Evolutionary conservation across 2,329 filamentous ascomycete genomes (phyloP), one percentile per base, ranked within the genome.

Genomic region (Apiospora phragmitis): DNA sequence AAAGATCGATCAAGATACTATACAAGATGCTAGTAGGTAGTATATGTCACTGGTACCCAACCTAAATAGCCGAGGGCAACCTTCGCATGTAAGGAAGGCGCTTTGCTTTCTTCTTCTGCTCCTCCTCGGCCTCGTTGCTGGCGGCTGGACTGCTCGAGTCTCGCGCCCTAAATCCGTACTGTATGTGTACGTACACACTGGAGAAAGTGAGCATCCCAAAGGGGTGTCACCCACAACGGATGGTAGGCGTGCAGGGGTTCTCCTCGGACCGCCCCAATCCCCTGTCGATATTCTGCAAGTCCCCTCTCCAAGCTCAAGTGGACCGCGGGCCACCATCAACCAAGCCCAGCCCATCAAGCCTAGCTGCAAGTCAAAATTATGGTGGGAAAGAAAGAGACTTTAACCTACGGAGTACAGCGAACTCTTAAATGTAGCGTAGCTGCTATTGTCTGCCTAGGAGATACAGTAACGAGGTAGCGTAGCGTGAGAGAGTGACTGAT

Each of bases 281-380:
- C 65, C 45, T 67, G 65, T 67, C 42, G 26, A 35, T 35, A 67
- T 47, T 67, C 65, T 67, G 65, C 42, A 47, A 43, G 47, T 67
- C 65, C 65, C 45, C 65, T 47, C 21, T 14, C 65, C 65, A 47
- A 35, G 65, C 59, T 26, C 11, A 41, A 67, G 65, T 67, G 65
- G 65, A 67, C 45, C 65, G 42, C 65, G 65, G 65, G 65, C 65
- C 42, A 67, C 65, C 26, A n/a, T 14, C 47, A n/a, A 62, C 55
- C 32, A 18, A 38, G 32, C 21, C 51, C 51, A 59, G 51, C 51
- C 51, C 51, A 59, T 16, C 49, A 55, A 43, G 65, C 45, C 65
- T 42, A 35, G 42, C 65, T 67, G 42, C 65, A 67, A 35, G 65
- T 47, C 65, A 47, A 67, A 47, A 38, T 55, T 38, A n/a, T 62